A percentile compares a stretch with the other conserved stretches of the same genome.
Evolutionary conservation across 1,284 basidiomycete species (phyloP).

Genomic region (Ganoderma multipileum): DNA sequence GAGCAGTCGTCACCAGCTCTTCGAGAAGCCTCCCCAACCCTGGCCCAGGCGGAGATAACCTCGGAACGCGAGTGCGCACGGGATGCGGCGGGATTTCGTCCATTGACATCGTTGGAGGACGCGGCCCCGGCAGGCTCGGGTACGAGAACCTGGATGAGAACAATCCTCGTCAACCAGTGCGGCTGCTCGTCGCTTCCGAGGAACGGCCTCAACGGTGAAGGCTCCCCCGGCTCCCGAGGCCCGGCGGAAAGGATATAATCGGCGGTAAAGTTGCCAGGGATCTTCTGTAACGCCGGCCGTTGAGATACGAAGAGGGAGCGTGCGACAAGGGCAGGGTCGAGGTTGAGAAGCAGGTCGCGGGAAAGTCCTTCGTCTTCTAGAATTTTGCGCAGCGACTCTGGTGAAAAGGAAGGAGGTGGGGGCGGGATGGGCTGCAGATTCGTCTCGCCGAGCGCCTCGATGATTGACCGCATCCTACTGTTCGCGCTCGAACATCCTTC

Average conservation of each 20-base stretch:
- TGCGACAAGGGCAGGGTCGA: slow-evolving; percentile 65
- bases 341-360: slow-evolving; percentile 62
- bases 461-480: slow-evolving; percentile 51
- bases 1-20: slow-evolving; percentile 75
- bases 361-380: slow-evolving; percentile 73
- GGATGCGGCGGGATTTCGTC: slow-evolving; percentile 50
- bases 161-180: slow-evolving; percentile 79
- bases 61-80: slow-evolving; percentile 74
- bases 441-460: slow-evolving; percentile 50
- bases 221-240: slow-evolving; percentile 14
- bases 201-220: slow-evolving; percentile 44
- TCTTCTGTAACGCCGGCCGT: slow-evolving; percentile 52
- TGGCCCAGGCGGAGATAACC: slow-evolving; percentile 73
- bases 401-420: slow-evolving; percentile 26
- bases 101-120: slow-evolving; percentile 38
- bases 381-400: slow-evolving; percentile 48
- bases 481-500: slow-evolving; percentile 54
- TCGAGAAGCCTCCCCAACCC: slow-evolving; percentile 73
- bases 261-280: slow-evolving; percentile 58
- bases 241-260: slow-evolving; percentile 49
- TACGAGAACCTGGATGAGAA: slow-evolving; percentile 73
- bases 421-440: slow-evolving; percentile 14
- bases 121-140: slow-evolving; percentile 48
- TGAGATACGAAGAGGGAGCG: slow-evolving; percentile 67
- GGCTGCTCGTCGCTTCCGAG: slow-evolving; percentile 74